Base-by-base conservation (phyloP, 306 rosid genomes). In the Vigna reflexopilosa region DNA sequence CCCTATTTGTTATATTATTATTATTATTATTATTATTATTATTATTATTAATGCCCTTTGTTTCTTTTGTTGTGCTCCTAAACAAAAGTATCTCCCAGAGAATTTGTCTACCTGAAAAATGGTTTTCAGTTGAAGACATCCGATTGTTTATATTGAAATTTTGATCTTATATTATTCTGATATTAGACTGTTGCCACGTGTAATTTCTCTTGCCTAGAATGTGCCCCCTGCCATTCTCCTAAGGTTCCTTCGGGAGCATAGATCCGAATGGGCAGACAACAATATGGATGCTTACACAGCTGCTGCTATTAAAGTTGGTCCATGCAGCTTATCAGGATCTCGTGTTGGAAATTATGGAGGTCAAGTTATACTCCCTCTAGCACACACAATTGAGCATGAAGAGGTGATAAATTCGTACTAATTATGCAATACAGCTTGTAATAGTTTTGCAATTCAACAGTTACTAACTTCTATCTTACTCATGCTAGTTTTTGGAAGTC, bases 191-290 rank as follows among this genome's bases (percentile, higher is more conserved):
- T 72, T 70, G 44, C 22, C 19, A 28, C 67, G 32, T 79, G 45
- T 79, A 69, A 42, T 74, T 72, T 58, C 70, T 64, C 47, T 73
- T 61, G 40, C 58, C 59, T 88, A 94, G 98, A 92, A 94, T 79
- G 98, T 94, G 51, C 97, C 97, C 77, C 98, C 98, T 76, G 98
- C 97, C 22, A 89, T 94, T 83, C 93, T 94, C 40, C 89, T 94
- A 2, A 85, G 98, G 83, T 94, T 94, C 75, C 86, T 94, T 76
- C 90, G 98, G 51, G 98, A 94, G 90, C 98, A 94, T 72, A 84
- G 98, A 67, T 94, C 98, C 44, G 98, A 94, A 85, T 94, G 98
- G 98, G 98, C 98, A 47, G 97, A 94, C 88, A 90, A 78, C 81
- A 94, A 88, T 77, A 90, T 94, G 82, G 98, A 94, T 87, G 98